Evolutionary conservation across 208 protist genomes (phyloP), one percentile per base, ranked within the genome.

Genomic region (Porcisia deanei): DNA sequence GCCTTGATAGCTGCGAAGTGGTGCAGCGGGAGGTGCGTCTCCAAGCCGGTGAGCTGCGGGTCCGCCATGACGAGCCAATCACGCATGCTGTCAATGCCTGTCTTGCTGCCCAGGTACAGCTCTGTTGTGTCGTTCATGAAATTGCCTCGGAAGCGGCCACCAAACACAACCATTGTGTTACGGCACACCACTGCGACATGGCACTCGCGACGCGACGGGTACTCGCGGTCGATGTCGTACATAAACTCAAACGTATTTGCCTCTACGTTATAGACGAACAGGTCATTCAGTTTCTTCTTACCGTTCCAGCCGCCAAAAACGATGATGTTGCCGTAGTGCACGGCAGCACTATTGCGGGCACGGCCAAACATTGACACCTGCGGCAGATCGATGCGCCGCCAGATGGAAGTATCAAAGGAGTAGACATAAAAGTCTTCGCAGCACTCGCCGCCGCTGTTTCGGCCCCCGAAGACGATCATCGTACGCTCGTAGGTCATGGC

Each of bases 301-400:
- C 93, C 93, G 70, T 94, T 95, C 91, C 93, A 97, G 43, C 93
- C 93, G 22, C 89, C 93, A 77, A 97, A 97, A 41, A 96, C 87
- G 68, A 96, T 83, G 74, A 96, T 88, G 66, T 79, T 85, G 69
- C 91, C 93, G 79, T 91, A 75, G 83, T 97, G 93, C 79, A 91
- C 88, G 25, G 95, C 89, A 30, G 89, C 88, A 77, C 90, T 94
- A 82, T 97, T 93, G 34, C 93, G 89, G n/a, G 93, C 93, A 14
- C 93, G 84, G 16, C 88, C 87, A 81, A 97, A 93, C 49, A 91
- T 79, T 6, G 75, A 69, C n/a, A 80, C 68, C 52, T 83, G 77
- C 2, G 75, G 59, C 25, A 76, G 69, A 37, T 86, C 84, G 55
- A 96, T 85, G 59, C 80, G 71, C 22, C 88, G 86, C 91, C 93